Base-by-base conservation (phyloP, 371 early-diverging fungal species). In the Haplosporangium sp. region DNA sequence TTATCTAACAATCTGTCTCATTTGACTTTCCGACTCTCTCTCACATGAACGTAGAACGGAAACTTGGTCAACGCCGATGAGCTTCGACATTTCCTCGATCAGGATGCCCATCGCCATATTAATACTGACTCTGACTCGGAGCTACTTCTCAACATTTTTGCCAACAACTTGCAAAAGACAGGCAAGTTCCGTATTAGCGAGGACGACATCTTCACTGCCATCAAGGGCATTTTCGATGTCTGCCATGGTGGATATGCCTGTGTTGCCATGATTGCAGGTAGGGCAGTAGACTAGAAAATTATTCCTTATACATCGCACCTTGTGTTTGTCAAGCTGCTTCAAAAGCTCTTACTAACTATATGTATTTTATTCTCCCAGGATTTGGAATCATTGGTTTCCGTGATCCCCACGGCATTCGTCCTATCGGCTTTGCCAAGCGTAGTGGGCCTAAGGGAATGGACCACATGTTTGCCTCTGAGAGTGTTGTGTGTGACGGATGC, bases 91-190 rank as follows among this genome's bases (percentile, higher is more conserved):
- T 97, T 92, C 72, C 81, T 99, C 64, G 99, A 98, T 84, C 85
- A 90, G 72, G 93, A 94, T 55, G 97, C 98, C 45, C 99, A 98
- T 85, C 94, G 99, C 62, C 99, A 99, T 81, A 97, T 99, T 86
- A 99, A 99, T 88, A 99, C 99, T 7, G 96, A 97, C 83, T 97
- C 98, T 10, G 99, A 99, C 87, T 96, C 97, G 61, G 99, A 99
- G 87, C 83, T 98, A 50, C 86, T 98, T 62, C 87, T 99, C 63
- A 99, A 99, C 88, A 94, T 98, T 72, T 93, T 99, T 77, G 99
- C 98, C 69, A 88, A 94, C 85, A 92, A 95, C 77, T 83, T 95
- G 76, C 96, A 98, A 76, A 88, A 93, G 88, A 96, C 96, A 3
- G 96, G 96, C 82, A 98, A 98, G 88, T 92, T 93, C 84, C 91